phyloP scores from a whole-genome alignment of 345 rosid species.

The Heritiera littoralis region DNA sequence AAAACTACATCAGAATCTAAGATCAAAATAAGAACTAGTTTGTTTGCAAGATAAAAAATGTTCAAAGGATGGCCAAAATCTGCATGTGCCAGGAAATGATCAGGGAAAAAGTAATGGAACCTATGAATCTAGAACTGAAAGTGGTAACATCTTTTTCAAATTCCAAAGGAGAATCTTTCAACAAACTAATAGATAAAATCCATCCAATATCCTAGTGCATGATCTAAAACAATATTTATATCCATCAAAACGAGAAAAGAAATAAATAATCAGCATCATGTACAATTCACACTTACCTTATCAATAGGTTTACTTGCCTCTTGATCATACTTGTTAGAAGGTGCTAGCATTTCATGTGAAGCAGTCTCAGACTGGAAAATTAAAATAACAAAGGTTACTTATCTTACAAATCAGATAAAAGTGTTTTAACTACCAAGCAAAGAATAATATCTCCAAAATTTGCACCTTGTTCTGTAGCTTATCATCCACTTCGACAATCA shows the following conservation, averaged over 20 bases:
- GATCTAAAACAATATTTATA: background rate
- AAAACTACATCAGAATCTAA: background rate
- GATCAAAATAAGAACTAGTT: conserved; percentile 1
- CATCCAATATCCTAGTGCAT: background rate
- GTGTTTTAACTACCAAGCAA: conserved; percentile 1
- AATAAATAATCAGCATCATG: background rate
- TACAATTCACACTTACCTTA: conserved; percentile 46
- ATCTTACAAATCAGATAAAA: conserved; percentile 13
- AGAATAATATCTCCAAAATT: conserved; percentile 13
- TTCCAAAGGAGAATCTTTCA: background rate
- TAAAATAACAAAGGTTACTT: conserved; percentile 23
- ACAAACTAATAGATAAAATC: background rate
- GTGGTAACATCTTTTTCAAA: background rate
- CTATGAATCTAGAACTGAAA: background rate
- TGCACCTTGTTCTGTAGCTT: conserved; percentile 73
- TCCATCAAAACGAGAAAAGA: background rate
- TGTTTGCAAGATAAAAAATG: conserved; percentile 7
- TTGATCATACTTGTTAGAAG: conserved; percentile 69
- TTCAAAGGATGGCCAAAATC: background rate
- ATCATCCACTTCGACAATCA: conserved; percentile 49
- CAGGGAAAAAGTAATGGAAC: background rate
- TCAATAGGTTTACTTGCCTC: conserved; percentile 74
- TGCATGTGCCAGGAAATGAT: background rate
- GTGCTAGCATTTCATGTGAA: conserved; percentile 62
- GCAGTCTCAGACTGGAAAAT: conserved; percentile 78